phyloP scores from a whole-genome alignment of 2,329 filamentous ascomycete species.

The Fusarium brevicatenulatum region DNA sequence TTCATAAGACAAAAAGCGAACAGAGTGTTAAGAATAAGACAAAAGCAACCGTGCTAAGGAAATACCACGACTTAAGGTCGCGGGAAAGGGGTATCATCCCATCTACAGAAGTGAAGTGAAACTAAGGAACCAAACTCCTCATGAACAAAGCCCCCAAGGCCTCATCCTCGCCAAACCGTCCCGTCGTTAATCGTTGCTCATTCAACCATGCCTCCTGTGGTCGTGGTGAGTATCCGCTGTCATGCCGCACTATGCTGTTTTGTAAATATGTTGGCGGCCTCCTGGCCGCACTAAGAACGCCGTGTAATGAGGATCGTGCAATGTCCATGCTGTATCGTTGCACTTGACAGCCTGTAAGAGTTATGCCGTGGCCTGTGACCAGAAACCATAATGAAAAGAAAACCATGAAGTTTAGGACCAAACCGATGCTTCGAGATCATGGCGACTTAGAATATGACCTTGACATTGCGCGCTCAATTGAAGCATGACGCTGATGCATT shows the following conservation, averaged over 20 bases:
- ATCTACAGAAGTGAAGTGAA: conserved; percentile 49
- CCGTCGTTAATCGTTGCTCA: conserved; percentile 44
- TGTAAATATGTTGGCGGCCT: conserved; percentile 32
- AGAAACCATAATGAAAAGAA: conserved; percentile 35
- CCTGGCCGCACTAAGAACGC: conserved; percentile 36
- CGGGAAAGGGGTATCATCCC: conserved; percentile 53
- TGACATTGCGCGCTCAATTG: conserved; percentile 68
- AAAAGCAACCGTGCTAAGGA: conserved; percentile 11
- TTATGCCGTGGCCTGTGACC: conserved; percentile 30
- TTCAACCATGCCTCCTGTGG: conserved; percentile 31
- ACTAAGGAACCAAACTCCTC: conserved; percentile 37
- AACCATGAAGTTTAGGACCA: conserved; percentile 21
- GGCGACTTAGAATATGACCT: conserved; percentile 46
- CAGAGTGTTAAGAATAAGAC: neutral
- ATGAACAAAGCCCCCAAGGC: conserved; percentile 15
- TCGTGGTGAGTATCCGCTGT: conserved; percentile 14
- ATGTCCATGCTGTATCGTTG: conserved; percentile 27
- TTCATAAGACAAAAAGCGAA: neutral
- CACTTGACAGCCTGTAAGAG: conserved; percentile 33
- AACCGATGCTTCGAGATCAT: conserved; percentile 21
- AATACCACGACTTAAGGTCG: conserved; percentile 31
- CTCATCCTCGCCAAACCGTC: conserved; percentile 23
- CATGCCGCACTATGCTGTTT: conserved; percentile 31
- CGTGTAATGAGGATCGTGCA: conserved; percentile 32
- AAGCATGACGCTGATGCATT: conserved; percentile 70